Conservation (phyloP, 768 basidiomycete species). For the Russula emetica region DNA sequence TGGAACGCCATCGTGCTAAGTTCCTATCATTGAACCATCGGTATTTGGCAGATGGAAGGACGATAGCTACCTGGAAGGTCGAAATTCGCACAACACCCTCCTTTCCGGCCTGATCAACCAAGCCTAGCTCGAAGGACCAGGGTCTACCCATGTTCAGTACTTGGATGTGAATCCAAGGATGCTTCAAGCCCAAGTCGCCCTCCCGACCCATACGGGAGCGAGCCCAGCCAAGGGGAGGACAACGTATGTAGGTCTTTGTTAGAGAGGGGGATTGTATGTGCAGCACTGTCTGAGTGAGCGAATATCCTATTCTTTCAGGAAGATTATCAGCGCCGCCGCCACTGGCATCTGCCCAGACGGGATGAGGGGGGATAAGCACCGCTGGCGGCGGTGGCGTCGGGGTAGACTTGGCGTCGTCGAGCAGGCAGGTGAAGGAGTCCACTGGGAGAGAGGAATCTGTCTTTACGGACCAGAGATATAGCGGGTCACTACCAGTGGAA, state of each 20-base stretch:
- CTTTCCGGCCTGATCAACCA: slow-evolving; percentile 59
- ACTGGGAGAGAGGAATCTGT: slow-evolving; percentile 49
- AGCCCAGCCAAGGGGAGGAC: slow-evolving; percentile 40
- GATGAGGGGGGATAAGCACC: slow-evolving; percentile 43
- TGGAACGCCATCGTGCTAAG: background rate
- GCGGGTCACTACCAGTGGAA: slow-evolving; percentile 60
- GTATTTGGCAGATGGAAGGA: slow-evolving; percentile 27
- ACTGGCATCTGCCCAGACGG: slow-evolving; percentile 28
- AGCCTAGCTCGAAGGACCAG: slow-evolving; percentile 73
- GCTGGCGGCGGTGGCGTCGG: slow-evolving; percentile 47
- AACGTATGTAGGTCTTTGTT: slow-evolving; percentile 61
- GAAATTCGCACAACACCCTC: slow-evolving; percentile 62
- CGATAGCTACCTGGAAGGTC: slow-evolving; percentile 66
- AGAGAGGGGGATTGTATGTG: slow-evolving; percentile 78
- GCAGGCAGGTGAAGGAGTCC: slow-evolving; percentile 62
- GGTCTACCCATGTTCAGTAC: slow-evolving; percentile 61
- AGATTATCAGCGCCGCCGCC: slow-evolving; percentile 28
- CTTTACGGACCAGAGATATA: slow-evolving; percentile 49
- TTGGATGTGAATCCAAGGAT: slow-evolving; percentile 73
- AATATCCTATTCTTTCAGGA: slow-evolving; percentile 35
- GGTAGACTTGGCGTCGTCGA: slow-evolving; percentile 53
- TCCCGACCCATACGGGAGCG: slow-evolving; percentile 18
- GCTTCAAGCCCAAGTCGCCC: slow-evolving; percentile 53
- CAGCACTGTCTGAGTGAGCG: slow-evolving; percentile 62
- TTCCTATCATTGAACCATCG: background rate